Conservation (phyloP, 352 stramenopile species). For the Aphanomyces euteiches region DNA sequence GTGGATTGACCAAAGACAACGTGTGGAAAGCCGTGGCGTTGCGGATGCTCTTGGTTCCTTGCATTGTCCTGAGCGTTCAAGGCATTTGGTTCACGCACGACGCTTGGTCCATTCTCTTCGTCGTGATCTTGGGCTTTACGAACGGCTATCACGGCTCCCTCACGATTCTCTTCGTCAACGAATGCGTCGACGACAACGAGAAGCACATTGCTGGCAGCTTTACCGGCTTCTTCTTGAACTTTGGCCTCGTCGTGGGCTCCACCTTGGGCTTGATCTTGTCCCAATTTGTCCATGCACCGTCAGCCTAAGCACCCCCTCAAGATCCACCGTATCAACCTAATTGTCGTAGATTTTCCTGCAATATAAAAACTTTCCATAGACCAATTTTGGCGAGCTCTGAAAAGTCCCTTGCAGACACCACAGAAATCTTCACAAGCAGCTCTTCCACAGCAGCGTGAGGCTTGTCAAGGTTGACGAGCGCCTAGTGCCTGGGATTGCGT, state of each 20-base stretch:
- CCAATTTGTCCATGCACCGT: slow-evolving; percentile 40
- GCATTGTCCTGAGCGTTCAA: slow-evolving; percentile 71
- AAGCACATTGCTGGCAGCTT: slow-evolving; percentile 70
- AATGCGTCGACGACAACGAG: slow-evolving; percentile 67
- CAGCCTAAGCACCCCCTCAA: neutral
- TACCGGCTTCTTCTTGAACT: slow-evolving; percentile 83
- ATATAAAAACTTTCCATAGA: too few relatives aligned
- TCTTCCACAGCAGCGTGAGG: too few relatives aligned
- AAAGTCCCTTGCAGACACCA: too few relatives aligned
- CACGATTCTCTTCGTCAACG: slow-evolving; percentile 76
- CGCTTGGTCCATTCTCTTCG: slow-evolving; percentile 65
- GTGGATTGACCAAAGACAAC: slow-evolving; percentile 54
- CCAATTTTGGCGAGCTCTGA: too few relatives aligned
- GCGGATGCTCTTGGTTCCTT: slow-evolving; percentile 58
- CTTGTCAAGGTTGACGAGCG: too few relatives aligned
- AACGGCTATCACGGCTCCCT: slow-evolving; percentile 81
- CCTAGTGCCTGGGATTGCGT: too few relatives aligned
- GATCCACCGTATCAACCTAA: neutral
- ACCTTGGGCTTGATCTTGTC: slow-evolving; percentile 60
- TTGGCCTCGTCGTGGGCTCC: slow-evolving; percentile 74
- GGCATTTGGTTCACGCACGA: slow-evolving; percentile 64
- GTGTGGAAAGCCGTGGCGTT: slow-evolving; percentile 59
- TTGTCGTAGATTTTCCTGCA: too few relatives aligned
- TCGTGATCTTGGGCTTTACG: slow-evolving; percentile 60
- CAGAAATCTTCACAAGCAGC: too few relatives aligned